Conservation (phyloP, 345 rosid species). For the Excoecaria cochinchinensis region DNA sequence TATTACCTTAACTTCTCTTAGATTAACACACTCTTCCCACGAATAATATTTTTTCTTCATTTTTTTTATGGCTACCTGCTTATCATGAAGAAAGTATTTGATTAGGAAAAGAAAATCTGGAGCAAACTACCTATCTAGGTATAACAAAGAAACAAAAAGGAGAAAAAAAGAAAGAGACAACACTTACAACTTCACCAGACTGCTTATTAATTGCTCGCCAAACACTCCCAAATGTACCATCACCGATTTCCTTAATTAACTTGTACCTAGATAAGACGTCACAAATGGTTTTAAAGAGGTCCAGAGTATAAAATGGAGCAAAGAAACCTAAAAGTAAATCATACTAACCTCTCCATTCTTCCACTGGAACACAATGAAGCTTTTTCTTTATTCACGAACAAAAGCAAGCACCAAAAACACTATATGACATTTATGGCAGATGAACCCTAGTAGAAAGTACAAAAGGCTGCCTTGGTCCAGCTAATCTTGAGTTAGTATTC, state of each 20-base stretch:
- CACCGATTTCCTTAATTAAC: constrained; percentile 87
- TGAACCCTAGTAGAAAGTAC: constrained; percentile 27
- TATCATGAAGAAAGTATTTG: background rate
- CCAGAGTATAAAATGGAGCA: background rate
- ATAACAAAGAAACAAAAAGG: background rate
- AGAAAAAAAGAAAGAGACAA: no score
- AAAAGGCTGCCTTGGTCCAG: constrained; percentile 30
- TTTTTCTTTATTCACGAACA: constrained; percentile 46
- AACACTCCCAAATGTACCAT: constrained; percentile 95
- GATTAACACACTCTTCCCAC: constrained; percentile 89
- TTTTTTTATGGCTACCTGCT: constrained; percentile 91
- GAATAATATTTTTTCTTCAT: constrained; percentile 95
- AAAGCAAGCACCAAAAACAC: constrained; percentile 30
- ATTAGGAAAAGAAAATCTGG: background rate
- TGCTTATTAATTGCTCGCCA: constrained; percentile 79
- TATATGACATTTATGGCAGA: constrained; percentile 41
- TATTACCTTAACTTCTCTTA: constrained; percentile 94
- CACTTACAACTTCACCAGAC: constrained; percentile 87
- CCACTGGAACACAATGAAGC: constrained; percentile 35
- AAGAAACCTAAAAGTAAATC: constrained; percentile 13
- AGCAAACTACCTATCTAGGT: background rate
- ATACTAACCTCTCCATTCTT: constrained; percentile 77
- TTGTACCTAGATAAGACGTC: constrained; percentile 52
- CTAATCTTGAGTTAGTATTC: constrained; percentile 40
- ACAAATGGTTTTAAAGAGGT: background rate